Conservation (phyloP, 345 rosid species). For the Ceriops zippeliana region DNA sequence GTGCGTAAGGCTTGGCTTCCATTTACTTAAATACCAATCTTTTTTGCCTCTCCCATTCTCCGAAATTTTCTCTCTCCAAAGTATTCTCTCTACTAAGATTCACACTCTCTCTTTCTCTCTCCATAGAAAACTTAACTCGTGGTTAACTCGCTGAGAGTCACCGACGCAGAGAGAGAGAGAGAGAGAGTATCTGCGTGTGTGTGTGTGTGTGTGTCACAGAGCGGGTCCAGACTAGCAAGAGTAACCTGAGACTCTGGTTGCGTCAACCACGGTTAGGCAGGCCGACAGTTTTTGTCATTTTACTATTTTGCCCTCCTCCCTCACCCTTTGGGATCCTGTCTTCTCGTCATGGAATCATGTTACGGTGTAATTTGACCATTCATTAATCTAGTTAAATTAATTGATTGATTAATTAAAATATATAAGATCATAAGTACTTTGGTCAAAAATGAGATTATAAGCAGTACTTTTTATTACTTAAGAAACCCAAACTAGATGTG, state of each 20-base stretch:
- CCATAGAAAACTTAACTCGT: constrained; percentile 71
- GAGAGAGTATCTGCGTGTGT: no score
- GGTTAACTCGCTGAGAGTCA: constrained; percentile 33
- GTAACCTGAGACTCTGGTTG: constrained; percentile 46
- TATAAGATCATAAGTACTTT: no score
- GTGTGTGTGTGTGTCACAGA: no score
- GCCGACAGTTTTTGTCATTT: constrained; percentile 51
- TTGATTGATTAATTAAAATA: no score
- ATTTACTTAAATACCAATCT: constrained; percentile 35
- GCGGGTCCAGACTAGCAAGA: constrained; percentile 25
- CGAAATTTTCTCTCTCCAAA: not conserved
- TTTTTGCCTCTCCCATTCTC: not conserved
- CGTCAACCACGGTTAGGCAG: constrained; percentile 47
- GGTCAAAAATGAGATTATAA: no score
- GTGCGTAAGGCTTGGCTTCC: not conserved
- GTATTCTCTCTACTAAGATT: not conserved
- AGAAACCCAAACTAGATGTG: no score
- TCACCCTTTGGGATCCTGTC: not conserved
- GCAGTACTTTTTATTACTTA: no score
- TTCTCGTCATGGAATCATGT: no score
- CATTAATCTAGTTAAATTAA: no score
- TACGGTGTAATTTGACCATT: no score
- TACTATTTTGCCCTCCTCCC: constrained; percentile 31
- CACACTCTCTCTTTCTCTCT: constrained; percentile 11
- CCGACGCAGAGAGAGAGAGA: constrained; percentile 23